Conservation (phyloP, 495 filamentous ascomycete species). For the Rusavskia elegans region DNA sequence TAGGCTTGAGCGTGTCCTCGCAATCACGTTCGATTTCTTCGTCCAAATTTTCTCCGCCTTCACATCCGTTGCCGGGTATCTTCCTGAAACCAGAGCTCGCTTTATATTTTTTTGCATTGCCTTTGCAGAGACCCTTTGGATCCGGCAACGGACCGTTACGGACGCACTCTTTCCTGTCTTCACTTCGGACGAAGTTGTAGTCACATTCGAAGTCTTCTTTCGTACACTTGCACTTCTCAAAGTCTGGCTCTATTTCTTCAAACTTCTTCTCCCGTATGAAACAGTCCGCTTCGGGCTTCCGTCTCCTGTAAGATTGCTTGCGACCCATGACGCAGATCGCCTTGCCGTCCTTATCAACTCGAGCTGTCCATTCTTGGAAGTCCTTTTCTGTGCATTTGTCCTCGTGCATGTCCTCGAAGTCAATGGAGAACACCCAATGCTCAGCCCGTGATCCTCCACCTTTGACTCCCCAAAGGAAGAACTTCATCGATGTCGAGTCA, state of each 20-base stretch:
- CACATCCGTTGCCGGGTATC: slow-evolving; percentile 80
- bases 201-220: slow-evolving; percentile 86
- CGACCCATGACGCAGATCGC: slow-evolving; percentile 90
- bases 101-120: slow-evolving; percentile 50
- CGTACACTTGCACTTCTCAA: slow-evolving; percentile 61
- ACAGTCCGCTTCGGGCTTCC: slow-evolving; percentile 75
- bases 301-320: slow-evolving; percentile 63
- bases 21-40: slow-evolving; percentile 33
- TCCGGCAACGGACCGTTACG: slow-evolving; percentile 32
- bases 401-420: slow-evolving; percentile 72
- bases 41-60: slow-evolving; percentile 28
- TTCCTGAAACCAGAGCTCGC: slow-evolving; percentile 80
- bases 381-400: slow-evolving; percentile 64
- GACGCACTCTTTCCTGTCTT: slow-evolving; percentile 50
- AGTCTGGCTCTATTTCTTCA: slow-evolving; percentile 48
- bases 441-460: slow-evolving; percentile 27
- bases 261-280: slow-evolving; percentile 68
- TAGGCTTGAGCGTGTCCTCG: slow-evolving; percentile 28
- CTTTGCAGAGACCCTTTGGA: slow-evolving; percentile 49
- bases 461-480: slow-evolving; percentile 47
- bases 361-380: slow-evolving; percentile 75
- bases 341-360: slow-evolving; percentile 61
- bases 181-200: slow-evolving; percentile 59
- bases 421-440: slow-evolving; percentile 51
- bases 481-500: slow-evolving; percentile 83